These are phyloP conservation scores for Desmodesmus armatus DNA, from an alignment of 139 green algal genomes.

Conservation along the genomic window DNA sequence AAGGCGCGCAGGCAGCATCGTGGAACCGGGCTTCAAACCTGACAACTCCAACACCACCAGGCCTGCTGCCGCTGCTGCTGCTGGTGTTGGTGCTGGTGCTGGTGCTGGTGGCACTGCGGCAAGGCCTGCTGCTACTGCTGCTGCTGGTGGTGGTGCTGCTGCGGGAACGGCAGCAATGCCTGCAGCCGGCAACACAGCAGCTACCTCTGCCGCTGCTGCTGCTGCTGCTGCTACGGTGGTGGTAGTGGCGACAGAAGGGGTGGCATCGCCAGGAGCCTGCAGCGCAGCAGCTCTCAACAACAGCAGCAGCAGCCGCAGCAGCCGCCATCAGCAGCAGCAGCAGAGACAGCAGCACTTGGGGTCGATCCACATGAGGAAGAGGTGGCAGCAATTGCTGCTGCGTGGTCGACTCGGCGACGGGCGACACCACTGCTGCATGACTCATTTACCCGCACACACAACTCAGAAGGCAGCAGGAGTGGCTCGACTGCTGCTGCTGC, in stretches of 20 bases:
- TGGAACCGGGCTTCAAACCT: background rate
- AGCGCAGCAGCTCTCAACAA: too few species aligned
- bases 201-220: slow-evolving; percentile 3
- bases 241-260: background rate
- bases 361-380: too few species aligned
- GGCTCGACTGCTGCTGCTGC: too few species aligned
- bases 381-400: too few species aligned
- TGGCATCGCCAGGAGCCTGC: background rate
- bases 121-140: slow-evolving; percentile 32
- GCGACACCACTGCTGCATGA: too few species aligned
- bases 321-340: too few species aligned
- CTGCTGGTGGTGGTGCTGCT: background rate
- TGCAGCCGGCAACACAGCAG: background rate
- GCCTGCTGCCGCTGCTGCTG: slow-evolving; percentile 41
- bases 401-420: too few species aligned
- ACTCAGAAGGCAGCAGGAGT: too few species aligned
- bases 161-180: slow-evolving; percentile 1
- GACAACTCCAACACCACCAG: background rate
- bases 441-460: too few species aligned
- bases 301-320: slow-evolving; percentile 13
- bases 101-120: background rate
- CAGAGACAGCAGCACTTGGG: too few species aligned
- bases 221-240: background rate
- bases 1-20: background rate
- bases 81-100: background rate